These are phyloP conservation scores for Cryphonectria parasitica DNA, from an alignment of 2,329 filamentous ascomycete species.

Conservation along the genomic window DNA sequence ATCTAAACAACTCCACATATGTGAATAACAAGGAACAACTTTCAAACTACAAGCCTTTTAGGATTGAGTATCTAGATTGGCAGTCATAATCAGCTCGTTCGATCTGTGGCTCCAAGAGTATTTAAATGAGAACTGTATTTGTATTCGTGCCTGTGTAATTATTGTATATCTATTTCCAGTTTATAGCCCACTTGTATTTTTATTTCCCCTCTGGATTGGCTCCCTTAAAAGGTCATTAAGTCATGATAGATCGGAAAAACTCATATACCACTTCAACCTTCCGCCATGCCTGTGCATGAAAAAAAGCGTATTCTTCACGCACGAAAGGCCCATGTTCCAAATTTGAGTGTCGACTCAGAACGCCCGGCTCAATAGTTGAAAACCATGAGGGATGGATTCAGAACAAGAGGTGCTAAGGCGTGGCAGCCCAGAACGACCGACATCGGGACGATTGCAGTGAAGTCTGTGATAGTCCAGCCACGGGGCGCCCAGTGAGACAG, in stretches of 20 bases:
- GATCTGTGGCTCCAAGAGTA: too few relatives aligned
- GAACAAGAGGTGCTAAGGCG: constrained; percentile 58
- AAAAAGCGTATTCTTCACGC: neutral
- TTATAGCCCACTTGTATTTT: neutral
- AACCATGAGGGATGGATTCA: constrained; percentile 66
- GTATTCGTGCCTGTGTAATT: neutral
- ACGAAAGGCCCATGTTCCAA: neutral
- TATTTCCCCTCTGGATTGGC: neutral
- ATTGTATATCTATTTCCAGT: neutral
- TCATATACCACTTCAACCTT: neutral
- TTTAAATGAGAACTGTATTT: neutral
- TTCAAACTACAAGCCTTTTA: too few relatives aligned
- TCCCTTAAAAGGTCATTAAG: neutral
- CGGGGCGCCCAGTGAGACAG: constrained; percentile 48
- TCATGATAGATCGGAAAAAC: neutral
- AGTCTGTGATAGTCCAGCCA: constrained; percentile 59
- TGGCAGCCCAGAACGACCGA: constrained; percentile 55
- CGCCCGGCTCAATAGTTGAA: constrained; percentile 54
- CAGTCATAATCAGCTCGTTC: too few relatives aligned
- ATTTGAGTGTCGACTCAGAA: neutral
- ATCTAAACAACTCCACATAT: neutral
- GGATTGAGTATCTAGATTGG: too few relatives aligned
- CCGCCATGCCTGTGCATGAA: neutral
- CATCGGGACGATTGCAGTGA: constrained; percentile 63
- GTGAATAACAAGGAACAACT: too few relatives aligned